Base-by-base conservation (phyloP, 192 early-diverging fungal genomes). In the Mortierella hygrophila region DNA sequence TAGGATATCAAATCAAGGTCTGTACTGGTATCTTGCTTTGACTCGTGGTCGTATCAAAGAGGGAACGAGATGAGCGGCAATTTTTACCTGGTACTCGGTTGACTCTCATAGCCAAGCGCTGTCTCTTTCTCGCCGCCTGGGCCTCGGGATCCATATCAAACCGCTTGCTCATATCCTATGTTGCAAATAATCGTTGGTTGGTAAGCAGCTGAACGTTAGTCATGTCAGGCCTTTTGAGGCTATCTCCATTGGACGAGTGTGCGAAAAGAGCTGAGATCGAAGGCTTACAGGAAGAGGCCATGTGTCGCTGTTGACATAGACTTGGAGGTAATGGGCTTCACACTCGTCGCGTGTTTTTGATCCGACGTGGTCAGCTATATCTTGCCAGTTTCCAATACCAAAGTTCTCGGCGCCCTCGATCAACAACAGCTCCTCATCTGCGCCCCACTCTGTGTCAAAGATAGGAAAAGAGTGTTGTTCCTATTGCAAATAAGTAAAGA, bases 381-480 rank as follows among this genome's bases (percentile, higher is more conserved):
- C 96, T 82, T 96, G 95, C 97, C 98, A 99, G 90, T 99, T 99
- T 46, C 99, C 99, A 75, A 99, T 93, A 32, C 99, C 99, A 88
- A 94, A 97, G 83, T 95, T 92, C 87, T 97, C 95, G 65, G 97
- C 91, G 9, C 94, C 96, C 75, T 99, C 97, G 55, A 99, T 96
- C 78, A 99, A 90, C 75, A 97, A 80, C 68, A 99, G 90, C 90
- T 99, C 99, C 79, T 99, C 99, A 70, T 99, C 97, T 7, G 97
- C 99, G 60, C 94, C 95, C 99, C 99, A 99, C 74, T 97, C 93
- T 26, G 91, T 89, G 23, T 95, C 94, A 82, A 97, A 98, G 54
- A 99, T 95, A 9, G 97, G 96, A 85, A 97, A 99, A 74, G 93
- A 93, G 69, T 95, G 94, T 52, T 92, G 93, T 88, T 96, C 95